Evolutionary conservation across 2,329 filamentous ascomycete genomes (phyloP).

Genomic region (Talaromyces rugulosus): DNA sequence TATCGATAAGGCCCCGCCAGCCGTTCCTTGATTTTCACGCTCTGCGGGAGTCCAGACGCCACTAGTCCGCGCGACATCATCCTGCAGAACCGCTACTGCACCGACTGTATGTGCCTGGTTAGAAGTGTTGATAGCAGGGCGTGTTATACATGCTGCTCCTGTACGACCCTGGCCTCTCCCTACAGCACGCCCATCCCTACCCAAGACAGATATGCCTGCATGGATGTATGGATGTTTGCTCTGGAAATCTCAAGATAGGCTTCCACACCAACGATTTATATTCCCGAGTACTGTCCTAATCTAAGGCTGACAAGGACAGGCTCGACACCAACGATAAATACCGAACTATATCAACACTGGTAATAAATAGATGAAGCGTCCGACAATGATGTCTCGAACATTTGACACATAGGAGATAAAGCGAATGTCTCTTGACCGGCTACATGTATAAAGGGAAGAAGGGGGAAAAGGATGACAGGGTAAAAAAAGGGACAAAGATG

Average conservation of each 20-base stretch:
- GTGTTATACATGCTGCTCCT: not conserved
- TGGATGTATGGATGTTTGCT: too few species aligned
- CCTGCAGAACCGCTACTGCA: not conserved
- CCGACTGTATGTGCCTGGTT: not conserved
- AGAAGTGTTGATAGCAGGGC: not conserved
- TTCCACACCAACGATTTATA: not conserved
- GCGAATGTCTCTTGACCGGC: conserved; percentile 13
- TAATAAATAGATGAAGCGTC: not conserved
- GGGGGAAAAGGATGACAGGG: not conserved
- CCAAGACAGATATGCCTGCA: not conserved
- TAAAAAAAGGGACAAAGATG: conserved; percentile 7
- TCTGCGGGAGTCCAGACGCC: not conserved
- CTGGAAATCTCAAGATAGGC: not conserved
- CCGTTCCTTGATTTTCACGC: not conserved
- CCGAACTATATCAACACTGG: not conserved
- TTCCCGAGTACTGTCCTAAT: not conserved
- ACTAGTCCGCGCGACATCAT: not conserved
- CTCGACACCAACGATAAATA: not conserved
- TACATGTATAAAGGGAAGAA: not conserved
- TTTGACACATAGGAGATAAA: conserved; percentile 11
- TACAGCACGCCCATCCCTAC: not conserved
- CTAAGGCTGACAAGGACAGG: not conserved
- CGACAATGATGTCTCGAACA: not conserved
- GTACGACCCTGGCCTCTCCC: not conserved
- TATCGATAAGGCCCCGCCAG: not conserved